phyloP scores from a whole-genome alignment of 2,329 filamentous ascomycete species.

The Endoconidiophora polonica region DNA sequence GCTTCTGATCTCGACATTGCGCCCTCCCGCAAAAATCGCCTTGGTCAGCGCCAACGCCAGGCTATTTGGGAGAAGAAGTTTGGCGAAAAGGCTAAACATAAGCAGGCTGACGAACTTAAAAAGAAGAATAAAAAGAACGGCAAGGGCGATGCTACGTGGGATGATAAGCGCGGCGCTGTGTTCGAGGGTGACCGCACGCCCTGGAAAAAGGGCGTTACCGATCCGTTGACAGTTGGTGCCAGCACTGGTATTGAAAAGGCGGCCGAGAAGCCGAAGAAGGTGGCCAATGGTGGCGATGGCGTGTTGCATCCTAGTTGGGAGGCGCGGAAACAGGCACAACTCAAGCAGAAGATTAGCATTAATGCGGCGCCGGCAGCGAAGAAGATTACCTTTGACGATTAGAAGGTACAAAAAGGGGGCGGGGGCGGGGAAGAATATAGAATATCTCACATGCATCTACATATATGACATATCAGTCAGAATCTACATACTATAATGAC shows the following conservation, averaged over 20 bases:
- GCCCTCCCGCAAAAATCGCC: constrained; percentile 51
- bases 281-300: constrained; percentile 29
- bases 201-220: constrained; percentile 34
- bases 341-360: constrained; percentile 34
- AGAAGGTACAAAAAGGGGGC: background rate
- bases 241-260: constrained; percentile 13
- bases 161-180: constrained; percentile 38
- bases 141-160: constrained; percentile 34
- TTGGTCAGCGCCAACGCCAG: constrained; percentile 62
- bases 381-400: constrained; percentile 40
- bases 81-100: constrained; percentile 52
- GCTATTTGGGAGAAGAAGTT: constrained; percentile 70
- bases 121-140: constrained; percentile 19
- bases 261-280: constrained; percentile 18
- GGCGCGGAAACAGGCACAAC: constrained; percentile 40
- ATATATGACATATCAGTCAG: background rate
- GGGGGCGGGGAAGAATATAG: background rate
- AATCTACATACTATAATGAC: too few species aligned
- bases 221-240: constrained; percentile 17
- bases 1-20: constrained; percentile 50
- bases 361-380: constrained; percentile 25
- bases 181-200: constrained; percentile 25
- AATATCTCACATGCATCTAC: background rate
- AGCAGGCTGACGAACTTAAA: constrained; percentile 22
- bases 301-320: constrained; percentile 49